Evolutionary conservation across 83 land plant genomes (phyloP), one percentile per base, ranked within the genome.

Genomic region (Diphasiastrum complanatum): DNA sequence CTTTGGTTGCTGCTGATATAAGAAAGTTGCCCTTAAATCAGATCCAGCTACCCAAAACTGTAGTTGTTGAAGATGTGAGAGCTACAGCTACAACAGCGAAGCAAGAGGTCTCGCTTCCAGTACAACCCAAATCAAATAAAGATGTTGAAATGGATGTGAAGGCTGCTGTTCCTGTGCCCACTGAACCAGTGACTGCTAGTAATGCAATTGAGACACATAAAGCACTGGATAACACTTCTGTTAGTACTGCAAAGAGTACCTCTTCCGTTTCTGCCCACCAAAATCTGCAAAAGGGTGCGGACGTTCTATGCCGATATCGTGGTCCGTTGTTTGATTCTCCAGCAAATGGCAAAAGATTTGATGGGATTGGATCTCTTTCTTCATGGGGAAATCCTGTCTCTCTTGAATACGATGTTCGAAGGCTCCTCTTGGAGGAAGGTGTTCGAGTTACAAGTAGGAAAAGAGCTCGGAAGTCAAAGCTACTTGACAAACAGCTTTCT

Each of bases 321-420:
- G 99, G 99, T 24, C 99, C 99, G 5, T 69, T 95, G 0, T 95
- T 89, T 74, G 99, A 95, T 68, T 83, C 86, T 30, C 97, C 96
- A 19, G 79, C 66, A 25, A 80, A 86, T 58, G 79, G 83, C 5
- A 75, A 79, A 75, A 89, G 82, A 60, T 68, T 78, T 63, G 96
- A 85, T 60, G 63, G 97, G 3, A 33, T 70, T 56, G 82, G n/a
- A n/a, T n/a, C 20, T 57, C 10, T 63, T 61, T 51, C n/a, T 47
- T 58, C 63, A 63, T 71, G 70, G 59, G 75, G 67, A 28, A 70
- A 51, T 31, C 81, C 83, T 57, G 65, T 86, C 51, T 65, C 75
- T 6, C 47, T 95, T 36, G 82, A 82, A 2, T 95, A 90, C 79
- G 97, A 90, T 75, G 80, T 84, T 0, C 81, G 83, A 43, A 87